Base-by-base conservation (phyloP, 2,329 filamentous ascomycete genomes). In the Rhynchosporium agropyri region DNA sequence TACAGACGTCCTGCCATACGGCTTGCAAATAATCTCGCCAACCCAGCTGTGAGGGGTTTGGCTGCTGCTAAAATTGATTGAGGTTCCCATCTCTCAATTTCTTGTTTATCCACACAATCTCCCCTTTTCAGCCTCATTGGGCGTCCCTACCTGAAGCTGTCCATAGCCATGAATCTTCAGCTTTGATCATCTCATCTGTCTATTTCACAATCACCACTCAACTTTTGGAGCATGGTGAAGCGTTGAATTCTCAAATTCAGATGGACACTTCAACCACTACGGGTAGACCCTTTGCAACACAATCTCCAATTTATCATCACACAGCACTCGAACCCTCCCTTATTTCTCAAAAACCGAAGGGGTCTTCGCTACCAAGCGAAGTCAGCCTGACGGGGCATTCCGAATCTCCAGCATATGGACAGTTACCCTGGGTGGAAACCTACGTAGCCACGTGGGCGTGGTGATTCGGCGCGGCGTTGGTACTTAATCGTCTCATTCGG, bases 11-110 rank as follows among this genome's bases (percentile, higher is more conserved):
- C 86, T 20, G 85, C 87, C 49, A 79, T 91, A 64, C 86, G 87
- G 63, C 85, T 95, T 67, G 88, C 91, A 66, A 97, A 96, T 76
- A 94, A 96, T 70, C 81, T 96, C 61, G 85, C 83, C 67, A 89
- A 88, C 64, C 89, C 90, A 36, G 50, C 55, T 20, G 56, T 63
- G 20, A 62, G 60, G 56, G 63, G 61, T 42, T 31, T 65, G 51
- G 61, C 62, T 60, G 28, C 63, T 40, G 65, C 65, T 20, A 67
- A 67, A 49, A 65, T 67, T 58, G 65, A 67, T 28, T 67, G 51
- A 36, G 33, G 9, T 10, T 36, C 9, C 20, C 6, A 63, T 60
- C 8, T 40, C 20, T 40, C 20, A 10, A 26, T 20, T 15, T 26
- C 20, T 15, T 12, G 36, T 29, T 5, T 33, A 38, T 31, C 9